Evolutionary conservation across 306 rosid genomes (phyloP), one percentile per base, ranked within the genome.

Genomic region (Vicia sativa): DNA sequence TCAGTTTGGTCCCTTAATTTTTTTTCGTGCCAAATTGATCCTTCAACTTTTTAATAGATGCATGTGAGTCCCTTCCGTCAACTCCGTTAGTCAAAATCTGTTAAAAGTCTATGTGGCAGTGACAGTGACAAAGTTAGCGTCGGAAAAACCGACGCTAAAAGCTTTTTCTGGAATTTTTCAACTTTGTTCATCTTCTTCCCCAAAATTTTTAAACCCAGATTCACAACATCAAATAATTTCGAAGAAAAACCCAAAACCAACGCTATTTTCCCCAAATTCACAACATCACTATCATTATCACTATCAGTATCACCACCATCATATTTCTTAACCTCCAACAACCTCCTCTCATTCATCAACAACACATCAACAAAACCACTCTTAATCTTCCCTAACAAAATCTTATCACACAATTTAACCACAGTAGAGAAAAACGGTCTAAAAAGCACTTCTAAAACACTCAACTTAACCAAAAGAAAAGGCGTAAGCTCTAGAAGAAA

Each of bases 401-500:
- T 85, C 75, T 86, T 91, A 81, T 95, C 96, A 3, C 78, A 56
- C 5, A 67, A 34, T 69, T 65, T 85, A 1, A 64, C 84, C 87
- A 85, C 70, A 38, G 80, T 83, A 10, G 73, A 6, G 29, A 90
- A 9, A 21, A 95, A 90, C 0, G 91, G 89, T 48, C 49, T 73
- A 7, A 88, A 78, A 56, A 95, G 58, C 28, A 73, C 67, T 39
- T 87, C 87, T n/a, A 85, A 38, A 10, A 81, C 87, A 44, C 81
- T 57, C 14, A 9, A 29, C 28, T 71, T 73, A 34, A 90, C n/a
- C 0, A 97, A 97, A 59, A 95, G 84, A 55, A 87, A 91, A 11
- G 87, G 73, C 79, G 44, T 81, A 26, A 95, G 82, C 81, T 95
- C 99, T 2, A 90, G 92, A 0, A 91, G 75, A 65, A 88, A 95